Conservation (phyloP, 768 basidiomycete species). For the Mrakia gelida region DNA sequence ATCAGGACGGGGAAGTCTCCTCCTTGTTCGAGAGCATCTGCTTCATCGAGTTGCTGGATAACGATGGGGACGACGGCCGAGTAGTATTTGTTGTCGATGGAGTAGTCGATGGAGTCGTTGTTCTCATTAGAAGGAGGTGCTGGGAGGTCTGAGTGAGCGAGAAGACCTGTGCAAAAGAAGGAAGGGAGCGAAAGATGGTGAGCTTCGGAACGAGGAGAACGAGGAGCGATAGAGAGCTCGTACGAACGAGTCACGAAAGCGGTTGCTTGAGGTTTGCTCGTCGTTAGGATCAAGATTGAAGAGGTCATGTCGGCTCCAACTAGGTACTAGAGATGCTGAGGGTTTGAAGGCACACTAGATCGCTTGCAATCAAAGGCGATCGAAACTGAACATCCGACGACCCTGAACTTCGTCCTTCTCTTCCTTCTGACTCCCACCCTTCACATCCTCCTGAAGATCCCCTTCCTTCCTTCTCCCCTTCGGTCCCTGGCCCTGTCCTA, state of each 20-base stretch:
- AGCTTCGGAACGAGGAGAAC: background rate
- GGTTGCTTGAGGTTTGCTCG: background rate
- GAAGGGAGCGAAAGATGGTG: background rate
- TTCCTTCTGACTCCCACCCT: no score
- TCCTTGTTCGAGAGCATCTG: background rate
- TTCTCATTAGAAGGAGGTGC: background rate
- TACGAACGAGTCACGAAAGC: background rate
- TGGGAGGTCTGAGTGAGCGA: background rate
- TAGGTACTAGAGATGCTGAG: background rate
- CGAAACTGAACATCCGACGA: background rate
- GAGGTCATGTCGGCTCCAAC: background rate
- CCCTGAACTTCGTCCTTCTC: no score
- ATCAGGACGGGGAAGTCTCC: conserved; percentile 10
- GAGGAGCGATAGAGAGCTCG: background rate
- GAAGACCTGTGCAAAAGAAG: background rate
- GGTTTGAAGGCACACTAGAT: background rate
- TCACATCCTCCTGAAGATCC: no score
- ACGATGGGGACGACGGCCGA: conserved; percentile 15
- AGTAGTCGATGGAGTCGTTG: background rate
- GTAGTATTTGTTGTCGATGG: conserved; percentile 25
- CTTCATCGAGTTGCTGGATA: background rate
- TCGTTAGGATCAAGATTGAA: background rate
- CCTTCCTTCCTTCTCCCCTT: background rate
- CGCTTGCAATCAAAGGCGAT: background rate
- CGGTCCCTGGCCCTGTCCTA: background rate